A percentile compares a stretch with the other conserved stretches of the same genome.
phyloP scores from a whole-genome alignment of 768 basidiomycete species.

The Leccinum truebloodii region DNA sequence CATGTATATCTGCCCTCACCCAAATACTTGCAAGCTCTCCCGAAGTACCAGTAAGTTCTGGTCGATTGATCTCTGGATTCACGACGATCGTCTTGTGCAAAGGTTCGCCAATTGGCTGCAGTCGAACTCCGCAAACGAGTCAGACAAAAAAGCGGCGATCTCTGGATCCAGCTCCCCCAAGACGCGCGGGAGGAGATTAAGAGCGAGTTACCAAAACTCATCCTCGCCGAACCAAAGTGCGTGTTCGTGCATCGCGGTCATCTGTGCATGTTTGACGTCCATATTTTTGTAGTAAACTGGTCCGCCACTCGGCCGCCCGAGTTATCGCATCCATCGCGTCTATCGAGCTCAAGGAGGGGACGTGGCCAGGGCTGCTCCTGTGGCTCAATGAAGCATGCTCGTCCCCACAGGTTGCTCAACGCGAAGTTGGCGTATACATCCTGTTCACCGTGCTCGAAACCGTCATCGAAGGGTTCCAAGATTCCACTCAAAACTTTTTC shows the following conservation, averaged over 20 bases:
- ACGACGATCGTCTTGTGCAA: not conserved
- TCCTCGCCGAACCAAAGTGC: slow-evolving; percentile 78
- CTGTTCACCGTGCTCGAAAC: slow-evolving; percentile 90
- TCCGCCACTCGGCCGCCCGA: slow-evolving; percentile 90
- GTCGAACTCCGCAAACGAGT: slow-evolving; percentile 97
- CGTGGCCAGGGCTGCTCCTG: slow-evolving; percentile 87
- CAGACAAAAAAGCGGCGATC: slow-evolving; percentile 68
- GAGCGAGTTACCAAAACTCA: slow-evolving; percentile 71
- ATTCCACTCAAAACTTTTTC: slow-evolving; percentile 73
- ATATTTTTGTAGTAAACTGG: slow-evolving; percentile 63
- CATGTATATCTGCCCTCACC: slow-evolving; percentile 89
- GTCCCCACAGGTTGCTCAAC: slow-evolving; percentile 67
- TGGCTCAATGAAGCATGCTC: slow-evolving; percentile 80
- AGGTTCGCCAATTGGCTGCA: slow-evolving; percentile 97
- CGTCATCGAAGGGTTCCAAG: slow-evolving; percentile 86
- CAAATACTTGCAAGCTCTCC: slow-evolving; percentile 83
- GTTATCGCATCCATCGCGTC: slow-evolving; percentile 91
- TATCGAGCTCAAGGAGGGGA: slow-evolving; percentile 75
- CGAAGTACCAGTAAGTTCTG: slow-evolving; percentile 71
- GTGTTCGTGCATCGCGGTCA: slow-evolving; percentile 22
- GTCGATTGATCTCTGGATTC: slow-evolving; percentile 14
- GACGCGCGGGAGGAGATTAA: slow-evolving; percentile 83
- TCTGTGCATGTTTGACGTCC: slow-evolving; percentile 1
- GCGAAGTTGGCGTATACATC: slow-evolving; percentile 91
- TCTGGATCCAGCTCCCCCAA: slow-evolving; percentile 76